Evolutionary conservation across 2,329 filamentous ascomycete species (phyloP), one percentile per base, ranked within the genome.

Genomic region (Stachybotrys echinatus): DNA sequence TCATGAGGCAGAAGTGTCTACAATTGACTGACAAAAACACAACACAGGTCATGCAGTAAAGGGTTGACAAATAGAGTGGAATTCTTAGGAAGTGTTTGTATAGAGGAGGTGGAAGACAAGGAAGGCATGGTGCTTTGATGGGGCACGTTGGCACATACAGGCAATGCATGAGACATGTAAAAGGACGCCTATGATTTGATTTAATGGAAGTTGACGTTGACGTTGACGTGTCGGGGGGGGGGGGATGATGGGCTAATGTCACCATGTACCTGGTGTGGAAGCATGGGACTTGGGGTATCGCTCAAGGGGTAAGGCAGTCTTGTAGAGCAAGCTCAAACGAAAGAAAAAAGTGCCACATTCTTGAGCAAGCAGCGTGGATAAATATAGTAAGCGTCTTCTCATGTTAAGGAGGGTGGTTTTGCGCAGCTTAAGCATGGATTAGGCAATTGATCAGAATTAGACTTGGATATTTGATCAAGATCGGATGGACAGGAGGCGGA

Each of bases 1-100:
- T 20, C 38, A 18, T 18, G 38, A 12, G 19, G 19, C 38, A 40
- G 38, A 40, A 8, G 19, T 40, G 17, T 20, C 17, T 20, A 40
- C 38, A 40, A n/a, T 40, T 42, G 23, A 43, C 55, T 62, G 52
- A 60, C 46, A 44, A 47, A 37, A n/a, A 42, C 42, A 44, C 42
- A 44, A 42, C 45, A 46, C 48, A 68, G 65, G 65, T 68, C 57
- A 65, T 68, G 53, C 65, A 68, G 61, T 68, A 65, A 58, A 34
- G 23, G 49, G 49, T 52, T 44, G 38, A 7, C 8, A 40, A 18
- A 47, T 49, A 51, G 47, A 56, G 52, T 40, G 38, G 38, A 10
- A 14, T n/a, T 10, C 5, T 10, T 34, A 10, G 27, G 27, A 10
- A 14, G 27, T 34, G 51, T 42, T 47, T 47, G 23, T 48, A 50